Percentiles rank a stretch among this genome's conserved stretches.
These are phyloP conservation scores for Arctium lappa DNA, from an alignment of 129 eudicot species.

Conservation along the genomic window DNA sequence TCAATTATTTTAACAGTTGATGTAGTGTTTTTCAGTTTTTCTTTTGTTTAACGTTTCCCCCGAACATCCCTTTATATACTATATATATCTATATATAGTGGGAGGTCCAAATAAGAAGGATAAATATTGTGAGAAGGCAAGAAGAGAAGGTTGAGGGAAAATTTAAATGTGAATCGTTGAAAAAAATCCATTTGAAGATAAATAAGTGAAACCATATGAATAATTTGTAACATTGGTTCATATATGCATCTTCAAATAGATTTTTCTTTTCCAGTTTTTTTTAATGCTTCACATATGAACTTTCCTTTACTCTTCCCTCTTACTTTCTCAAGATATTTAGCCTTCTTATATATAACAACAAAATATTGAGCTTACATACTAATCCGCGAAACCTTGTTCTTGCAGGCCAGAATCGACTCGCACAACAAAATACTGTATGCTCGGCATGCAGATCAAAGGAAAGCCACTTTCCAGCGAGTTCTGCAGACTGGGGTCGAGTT, in stretches of 20 bases:
- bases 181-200: not conserved
- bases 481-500: conserved; percentile 86
- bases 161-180: not conserved
- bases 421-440: conserved; percentile 95
- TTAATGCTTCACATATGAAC: not conserved
- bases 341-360: not conserved
- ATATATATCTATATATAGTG: not conserved
- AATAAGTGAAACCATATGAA: not conserved
- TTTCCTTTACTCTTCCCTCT: too few species aligned
- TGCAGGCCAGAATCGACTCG: conserved; percentile 96
- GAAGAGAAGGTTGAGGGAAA: not conserved
- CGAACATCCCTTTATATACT: too few species aligned
- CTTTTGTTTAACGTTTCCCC: too few species aligned
- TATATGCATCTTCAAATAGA: not conserved
- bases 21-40: too few species aligned
- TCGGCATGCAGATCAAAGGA: conserved; percentile 98
- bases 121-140: not conserved
- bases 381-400: not conserved
- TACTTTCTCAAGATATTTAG: too few species aligned
- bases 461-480: conserved; percentile 86
- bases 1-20: too few species aligned
- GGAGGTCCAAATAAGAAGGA: not conserved
- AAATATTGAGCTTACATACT: not conserved
- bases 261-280: too few species aligned
- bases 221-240: not conserved